Percentiles rank a stretch among this genome's conserved stretches.
These are phyloP conservation scores for Anisodus acutangulus DNA, from an alignment of 257 asterid genomes.

Conservation along the genomic window DNA sequence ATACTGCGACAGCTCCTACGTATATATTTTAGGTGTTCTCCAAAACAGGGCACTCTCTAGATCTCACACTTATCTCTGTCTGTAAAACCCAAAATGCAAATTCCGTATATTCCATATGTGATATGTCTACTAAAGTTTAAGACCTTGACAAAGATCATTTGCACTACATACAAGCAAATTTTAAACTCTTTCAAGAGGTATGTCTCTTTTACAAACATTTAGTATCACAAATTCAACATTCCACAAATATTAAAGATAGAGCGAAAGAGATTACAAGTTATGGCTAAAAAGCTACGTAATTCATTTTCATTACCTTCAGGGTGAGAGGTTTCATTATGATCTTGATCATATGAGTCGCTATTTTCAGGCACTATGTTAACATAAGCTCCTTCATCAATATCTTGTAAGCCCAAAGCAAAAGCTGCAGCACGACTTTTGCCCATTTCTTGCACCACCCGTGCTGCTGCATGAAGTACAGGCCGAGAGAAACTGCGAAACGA, in stretches of 20 bases:
- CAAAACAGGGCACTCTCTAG: background rate
- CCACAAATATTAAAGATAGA: background rate
- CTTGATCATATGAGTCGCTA: constrained; percentile 73
- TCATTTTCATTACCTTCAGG: constrained; percentile 71
- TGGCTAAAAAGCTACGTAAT: constrained; percentile 23
- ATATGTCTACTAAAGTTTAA: background rate
- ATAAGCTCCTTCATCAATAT: constrained; percentile 90
- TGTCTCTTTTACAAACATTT: background rate
- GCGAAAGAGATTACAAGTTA: constrained; percentile 12
- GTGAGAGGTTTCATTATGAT: constrained; percentile 78
- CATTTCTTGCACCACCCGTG: constrained; percentile 99
- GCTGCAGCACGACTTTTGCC: constrained; percentile 99
- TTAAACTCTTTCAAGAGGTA: background rate
- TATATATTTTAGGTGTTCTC: background rate
- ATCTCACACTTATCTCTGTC: constrained; percentile 1
- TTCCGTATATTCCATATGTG: background rate
- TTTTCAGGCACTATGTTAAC: constrained; percentile 68
- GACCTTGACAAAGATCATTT: constrained; percentile 22
- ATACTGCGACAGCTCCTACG: background rate
- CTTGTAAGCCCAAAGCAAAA: constrained; percentile 88
- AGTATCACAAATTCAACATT: constrained; percentile 2
- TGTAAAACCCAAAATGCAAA: background rate
- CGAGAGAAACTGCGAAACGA: constrained; percentile 96
- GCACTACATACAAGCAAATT: constrained; percentile 19
- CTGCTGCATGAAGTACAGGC: constrained; percentile 95